These are phyloP conservation scores for Colletotrichum navitas DNA, from an alignment of 2,329 filamentous ascomycete genomes.

Conservation along the genomic window DNA sequence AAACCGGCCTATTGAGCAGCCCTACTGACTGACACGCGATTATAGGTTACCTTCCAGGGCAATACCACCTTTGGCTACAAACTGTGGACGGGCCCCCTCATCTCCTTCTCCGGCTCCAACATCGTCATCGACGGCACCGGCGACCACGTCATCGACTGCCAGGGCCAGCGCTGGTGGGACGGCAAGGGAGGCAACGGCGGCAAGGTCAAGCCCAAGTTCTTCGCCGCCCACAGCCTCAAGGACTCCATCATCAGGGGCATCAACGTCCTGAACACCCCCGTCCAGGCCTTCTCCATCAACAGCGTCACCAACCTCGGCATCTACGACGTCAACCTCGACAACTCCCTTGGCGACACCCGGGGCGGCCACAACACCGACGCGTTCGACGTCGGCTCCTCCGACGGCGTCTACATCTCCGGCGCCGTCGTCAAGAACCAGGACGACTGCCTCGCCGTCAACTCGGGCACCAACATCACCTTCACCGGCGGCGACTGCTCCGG, in stretches of 20 bases:
- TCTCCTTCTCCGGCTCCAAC: slow-evolving; percentile 69
- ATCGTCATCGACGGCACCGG: slow-evolving; percentile 66
- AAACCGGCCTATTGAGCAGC: too few relatives aligned
- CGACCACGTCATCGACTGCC: slow-evolving; percentile 67
- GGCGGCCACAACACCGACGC: slow-evolving; percentile 68
- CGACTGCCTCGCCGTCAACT: slow-evolving; percentile 71
- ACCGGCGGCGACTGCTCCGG: slow-evolving; percentile 58
- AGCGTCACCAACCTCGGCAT: slow-evolving; percentile 51
- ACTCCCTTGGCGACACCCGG: slow-evolving; percentile 52
- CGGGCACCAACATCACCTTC: slow-evolving; percentile 62
- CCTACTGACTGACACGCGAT: neutral
- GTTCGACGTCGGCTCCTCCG: slow-evolving; percentile 67
- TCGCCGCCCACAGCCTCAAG: slow-evolving; percentile 59
- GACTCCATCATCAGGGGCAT: slow-evolving; percentile 54
- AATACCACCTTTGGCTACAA: slow-evolving; percentile 76
- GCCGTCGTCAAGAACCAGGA: slow-evolving; percentile 71
- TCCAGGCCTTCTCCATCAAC: slow-evolving; percentile 58
- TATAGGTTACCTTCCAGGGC: slow-evolving; percentile 70
- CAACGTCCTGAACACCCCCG: slow-evolving; percentile 57
- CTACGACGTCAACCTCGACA: slow-evolving; percentile 54
- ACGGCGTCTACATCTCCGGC: slow-evolving; percentile 63
- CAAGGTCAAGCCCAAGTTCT: slow-evolving; percentile 73
- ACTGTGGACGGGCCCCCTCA: slow-evolving; percentile 74
- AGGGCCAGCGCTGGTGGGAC: slow-evolving; percentile 72
- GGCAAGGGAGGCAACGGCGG: slow-evolving; percentile 70